A percentile compares a stretch with the other conserved stretches of the same genome.
phyloP scores from a whole-genome alignment of 1,139 yeast species.

The Blastobotrys serpentis region DNA sequence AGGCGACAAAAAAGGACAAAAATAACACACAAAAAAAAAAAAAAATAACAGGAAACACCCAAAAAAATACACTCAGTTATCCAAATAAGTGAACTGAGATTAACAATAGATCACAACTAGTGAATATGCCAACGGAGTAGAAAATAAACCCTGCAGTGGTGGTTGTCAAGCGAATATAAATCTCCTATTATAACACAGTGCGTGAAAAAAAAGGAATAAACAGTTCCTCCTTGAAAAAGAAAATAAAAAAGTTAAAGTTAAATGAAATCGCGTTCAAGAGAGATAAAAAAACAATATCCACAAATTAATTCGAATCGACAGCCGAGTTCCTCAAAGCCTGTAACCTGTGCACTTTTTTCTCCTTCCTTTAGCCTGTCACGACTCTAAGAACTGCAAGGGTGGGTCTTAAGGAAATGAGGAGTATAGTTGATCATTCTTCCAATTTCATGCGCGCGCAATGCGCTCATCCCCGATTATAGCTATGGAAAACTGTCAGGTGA shows the following conservation, averaged over 20 bases:
- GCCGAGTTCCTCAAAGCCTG: not conserved
- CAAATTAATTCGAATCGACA: not conserved
- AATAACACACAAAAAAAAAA: slow-evolving; percentile 8
- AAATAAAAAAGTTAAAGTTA: not conserved
- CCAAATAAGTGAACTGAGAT: too few relatives aligned
- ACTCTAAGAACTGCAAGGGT: slow-evolving; percentile 1
- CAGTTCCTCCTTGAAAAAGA: not conserved
- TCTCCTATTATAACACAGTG: not conserved
- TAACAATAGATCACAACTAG: too few relatives aligned
- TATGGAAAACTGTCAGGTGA: not conserved
- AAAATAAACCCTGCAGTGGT: not conserved
- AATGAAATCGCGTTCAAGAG: slow-evolving; percentile 3
- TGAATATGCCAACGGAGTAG: too few relatives aligned
- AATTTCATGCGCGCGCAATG: slow-evolving; percentile 2
- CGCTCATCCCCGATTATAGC: not conserved
- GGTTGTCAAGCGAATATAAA: not conserved
- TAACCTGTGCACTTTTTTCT: not conserved
- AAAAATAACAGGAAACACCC: not conserved
- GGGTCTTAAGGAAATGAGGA: slow-evolving; percentile 4
- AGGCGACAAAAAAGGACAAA: slow-evolving; percentile 3
- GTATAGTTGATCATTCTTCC: slow-evolving; percentile 1
- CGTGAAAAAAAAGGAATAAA: not conserved
- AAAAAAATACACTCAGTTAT: not conserved
- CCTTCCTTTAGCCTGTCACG: not conserved
- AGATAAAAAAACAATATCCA: not conserved